A percentile compares a stretch with the other conserved stretches of the same genome.
phyloP scores from a whole-genome alignment of 2,329 filamentous ascomycete genomes.

The Fonsecaea nubica region DNA sequence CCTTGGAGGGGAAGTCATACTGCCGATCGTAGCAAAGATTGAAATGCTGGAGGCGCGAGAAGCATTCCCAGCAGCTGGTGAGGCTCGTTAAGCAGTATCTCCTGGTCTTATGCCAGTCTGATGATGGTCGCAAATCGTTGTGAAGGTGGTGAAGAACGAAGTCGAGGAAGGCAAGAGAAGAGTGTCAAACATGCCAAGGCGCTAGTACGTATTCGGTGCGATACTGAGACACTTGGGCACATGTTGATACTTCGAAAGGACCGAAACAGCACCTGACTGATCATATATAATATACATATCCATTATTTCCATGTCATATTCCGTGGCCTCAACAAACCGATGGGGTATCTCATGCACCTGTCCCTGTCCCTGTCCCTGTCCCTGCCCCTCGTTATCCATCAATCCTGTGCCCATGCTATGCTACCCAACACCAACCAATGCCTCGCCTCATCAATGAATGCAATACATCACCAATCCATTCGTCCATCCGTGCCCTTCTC shows the following conservation, averaged over 20 bases:
- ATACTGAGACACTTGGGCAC: not conserved
- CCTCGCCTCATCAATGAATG: not conserved
- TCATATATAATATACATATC: not conserved
- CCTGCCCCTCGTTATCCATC: not conserved
- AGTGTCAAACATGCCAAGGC: not conserved
- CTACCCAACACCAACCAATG: not conserved
- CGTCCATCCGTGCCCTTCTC: conserved; percentile 45
- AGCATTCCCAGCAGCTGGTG: not conserved
- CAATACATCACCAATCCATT: conserved; percentile 47
- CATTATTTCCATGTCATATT: not conserved
- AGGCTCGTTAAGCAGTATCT: not conserved
- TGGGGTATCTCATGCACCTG: conserved; percentile 1
- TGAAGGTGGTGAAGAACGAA: not conserved
- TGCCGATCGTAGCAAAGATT: not conserved
- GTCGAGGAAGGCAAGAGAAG: not conserved
- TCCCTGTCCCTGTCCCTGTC: not conserved
- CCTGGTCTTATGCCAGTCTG: not conserved
- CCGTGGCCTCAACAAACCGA: not conserved
- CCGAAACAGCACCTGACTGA: not conserved
- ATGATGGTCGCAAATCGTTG: not conserved
- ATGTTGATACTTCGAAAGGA: not conserved
- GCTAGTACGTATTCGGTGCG: not conserved
- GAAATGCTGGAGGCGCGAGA: not conserved
- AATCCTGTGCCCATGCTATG: not conserved
- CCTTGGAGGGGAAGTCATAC: not conserved